These are phyloP conservation scores for Botrytis fragariae DNA, from an alignment of 2,329 filamentous ascomycete genomes.

Conservation along the genomic window DNA sequence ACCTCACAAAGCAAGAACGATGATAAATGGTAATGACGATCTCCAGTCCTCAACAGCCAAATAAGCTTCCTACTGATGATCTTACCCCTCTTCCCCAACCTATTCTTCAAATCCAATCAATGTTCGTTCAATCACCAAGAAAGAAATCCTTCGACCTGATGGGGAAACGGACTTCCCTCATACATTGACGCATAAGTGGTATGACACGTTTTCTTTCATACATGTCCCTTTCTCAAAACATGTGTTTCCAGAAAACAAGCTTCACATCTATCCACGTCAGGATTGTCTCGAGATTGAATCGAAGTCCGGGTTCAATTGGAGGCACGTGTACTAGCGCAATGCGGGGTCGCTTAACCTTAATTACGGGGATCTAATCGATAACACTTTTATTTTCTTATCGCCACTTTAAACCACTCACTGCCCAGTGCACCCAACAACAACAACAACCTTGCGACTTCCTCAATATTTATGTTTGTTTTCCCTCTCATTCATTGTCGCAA, in stretches of 20 bases:
- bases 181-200: not conserved
- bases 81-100: not conserved
- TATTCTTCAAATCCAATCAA: not conserved
- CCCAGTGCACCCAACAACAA: not conserved
- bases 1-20: not conserved
- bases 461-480: not conserved
- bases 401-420: constrained; percentile 6
- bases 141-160: not conserved
- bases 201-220: not conserved
- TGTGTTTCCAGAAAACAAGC: not conserved
- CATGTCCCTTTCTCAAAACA: not conserved
- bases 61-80: not conserved
- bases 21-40: not conserved
- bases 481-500: not conserved
- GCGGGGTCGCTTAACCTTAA: constrained; percentile 12
- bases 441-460: not conserved
- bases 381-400: constrained; percentile 16
- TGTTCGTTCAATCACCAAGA: not conserved
- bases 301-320: constrained; percentile 1
- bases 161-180: not conserved
- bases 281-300: not conserved
- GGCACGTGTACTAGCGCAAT: constrained; percentile 11
- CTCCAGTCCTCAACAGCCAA: not conserved
- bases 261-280: not conserved
- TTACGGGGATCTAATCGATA: not conserved